Percentiles rank a stretch among this genome's conserved stretches.
Conservation (phyloP, 345 rosid genomes). For the Brassica rapa region DNA sequence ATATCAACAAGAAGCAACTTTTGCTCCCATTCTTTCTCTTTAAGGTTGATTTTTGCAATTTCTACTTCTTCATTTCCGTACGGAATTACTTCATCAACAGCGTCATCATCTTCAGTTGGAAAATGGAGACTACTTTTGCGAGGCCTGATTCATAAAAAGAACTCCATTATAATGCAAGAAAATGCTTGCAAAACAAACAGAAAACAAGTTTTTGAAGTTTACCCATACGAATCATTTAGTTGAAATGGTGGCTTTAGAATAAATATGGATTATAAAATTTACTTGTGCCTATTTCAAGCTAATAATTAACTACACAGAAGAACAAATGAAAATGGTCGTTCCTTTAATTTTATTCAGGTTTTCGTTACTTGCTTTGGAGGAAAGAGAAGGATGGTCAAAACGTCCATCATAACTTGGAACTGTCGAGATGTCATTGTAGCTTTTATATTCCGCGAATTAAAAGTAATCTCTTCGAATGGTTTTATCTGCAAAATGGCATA, state of each 20-base stretch:
- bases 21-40: constrained; percentile 70
- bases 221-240: neutral
- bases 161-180: neutral
- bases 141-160: constrained; percentile 63
- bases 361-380: constrained; percentile 79
- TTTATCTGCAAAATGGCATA: constrained; percentile 61
- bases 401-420: constrained; percentile 96
- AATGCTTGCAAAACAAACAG: neutral
- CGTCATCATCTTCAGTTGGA: constrained; percentile 89
- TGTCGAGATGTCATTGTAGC: constrained; percentile 98
- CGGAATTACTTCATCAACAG: constrained; percentile 94
- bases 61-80: constrained; percentile 96
- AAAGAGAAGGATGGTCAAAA: constrained; percentile 94
- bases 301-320: neutral
- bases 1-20: constrained; percentile 77
- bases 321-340: constrained; percentile 4
- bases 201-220: constrained; percentile 5
- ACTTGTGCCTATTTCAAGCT: constrained; percentile 1
- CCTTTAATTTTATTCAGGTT: neutral
- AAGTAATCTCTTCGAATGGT: constrained; percentile 91
- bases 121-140: constrained; percentile 80
- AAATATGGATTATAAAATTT: neutral
- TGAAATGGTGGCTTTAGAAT: neutral
- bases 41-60: constrained; percentile 85
- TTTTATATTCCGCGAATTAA: constrained; percentile 75